Evolutionary conservation across 768 basidiomycete genomes (phyloP).

Genomic region (Pholiota microspora): DNA sequence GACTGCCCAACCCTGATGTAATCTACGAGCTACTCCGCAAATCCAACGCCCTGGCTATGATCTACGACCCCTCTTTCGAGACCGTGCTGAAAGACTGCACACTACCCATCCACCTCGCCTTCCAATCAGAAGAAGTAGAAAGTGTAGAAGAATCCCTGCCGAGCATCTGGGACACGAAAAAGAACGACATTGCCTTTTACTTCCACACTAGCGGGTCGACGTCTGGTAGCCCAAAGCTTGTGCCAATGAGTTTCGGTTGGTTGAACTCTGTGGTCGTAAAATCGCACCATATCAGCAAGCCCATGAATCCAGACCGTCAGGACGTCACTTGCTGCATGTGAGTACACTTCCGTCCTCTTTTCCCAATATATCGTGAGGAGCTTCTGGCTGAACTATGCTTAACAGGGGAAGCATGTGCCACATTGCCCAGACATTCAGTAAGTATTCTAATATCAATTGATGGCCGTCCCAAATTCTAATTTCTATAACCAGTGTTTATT

Average conservation of each 20-base stretch:
- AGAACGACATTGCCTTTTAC: slow-evolving; percentile 54
- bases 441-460: slow-evolving; percentile 30
- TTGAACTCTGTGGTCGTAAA: slow-evolving; percentile 60
- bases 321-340: slow-evolving; percentile 77
- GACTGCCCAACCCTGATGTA: slow-evolving; percentile 71
- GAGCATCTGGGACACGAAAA: slow-evolving; percentile 32
- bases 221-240: slow-evolving; percentile 80
- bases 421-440: slow-evolving; percentile 75
- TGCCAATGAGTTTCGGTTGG: slow-evolving; percentile 71
- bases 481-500: slow-evolving; percentile 54
- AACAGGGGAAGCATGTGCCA: slow-evolving; percentile 82
- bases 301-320: slow-evolving; percentile 47
- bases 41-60: slow-evolving; percentile 60
- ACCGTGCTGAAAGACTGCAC: slow-evolving; percentile 43
- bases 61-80: slow-evolving; percentile 60
- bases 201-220: slow-evolving; percentile 85
- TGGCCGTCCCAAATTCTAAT: slow-evolving; percentile 23
- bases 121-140: slow-evolving; percentile 36
- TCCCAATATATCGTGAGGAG: slow-evolving; percentile 6
- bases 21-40: slow-evolving; percentile 67
- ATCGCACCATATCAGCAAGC: slow-evolving; percentile 48
- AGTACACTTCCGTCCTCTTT: slow-evolving; percentile 29
- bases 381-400: slow-evolving; percentile 32
- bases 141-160: slow-evolving; percentile 39
- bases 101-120: slow-evolving; percentile 45